Conservation (phyloP, 2,329 filamentous ascomycete species). For the Aspergillus piperis region DNA sequence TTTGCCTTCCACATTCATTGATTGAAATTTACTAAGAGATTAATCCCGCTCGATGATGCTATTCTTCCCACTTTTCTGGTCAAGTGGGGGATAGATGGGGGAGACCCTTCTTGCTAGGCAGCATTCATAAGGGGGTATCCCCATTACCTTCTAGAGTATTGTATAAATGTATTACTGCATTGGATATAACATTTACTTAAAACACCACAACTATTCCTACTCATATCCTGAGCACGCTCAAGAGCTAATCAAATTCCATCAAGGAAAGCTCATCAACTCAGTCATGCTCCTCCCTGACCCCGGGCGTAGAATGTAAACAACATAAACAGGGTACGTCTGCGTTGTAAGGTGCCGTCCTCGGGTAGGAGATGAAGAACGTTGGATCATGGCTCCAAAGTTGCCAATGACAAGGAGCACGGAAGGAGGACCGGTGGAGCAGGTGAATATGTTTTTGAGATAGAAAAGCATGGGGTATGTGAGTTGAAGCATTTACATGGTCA, state of each 20-base stretch:
- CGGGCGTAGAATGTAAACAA: background rate
- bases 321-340: background rate
- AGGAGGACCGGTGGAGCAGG: background rate
- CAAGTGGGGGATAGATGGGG: no score
- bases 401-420: background rate
- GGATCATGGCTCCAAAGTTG: background rate
- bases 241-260: background rate
- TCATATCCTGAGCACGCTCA: no score
- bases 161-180: no score
- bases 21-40: no score
- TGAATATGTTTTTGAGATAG: background rate
- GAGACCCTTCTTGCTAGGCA: background rate
- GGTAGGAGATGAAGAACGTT: background rate
- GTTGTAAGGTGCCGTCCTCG: background rate
- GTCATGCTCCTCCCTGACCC: background rate
- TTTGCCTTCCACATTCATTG: no score
- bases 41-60: no score
- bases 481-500: background rate
- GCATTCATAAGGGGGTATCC: background rate
- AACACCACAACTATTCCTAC: no score
- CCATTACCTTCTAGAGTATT: no score
- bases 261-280: background rate
- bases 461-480: background rate
- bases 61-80: no score
- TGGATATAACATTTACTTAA: no score